These are phyloP conservation scores for Lipomyces japonicus DNA, from an alignment of 805 yeast species.

Conservation along the genomic window DNA sequence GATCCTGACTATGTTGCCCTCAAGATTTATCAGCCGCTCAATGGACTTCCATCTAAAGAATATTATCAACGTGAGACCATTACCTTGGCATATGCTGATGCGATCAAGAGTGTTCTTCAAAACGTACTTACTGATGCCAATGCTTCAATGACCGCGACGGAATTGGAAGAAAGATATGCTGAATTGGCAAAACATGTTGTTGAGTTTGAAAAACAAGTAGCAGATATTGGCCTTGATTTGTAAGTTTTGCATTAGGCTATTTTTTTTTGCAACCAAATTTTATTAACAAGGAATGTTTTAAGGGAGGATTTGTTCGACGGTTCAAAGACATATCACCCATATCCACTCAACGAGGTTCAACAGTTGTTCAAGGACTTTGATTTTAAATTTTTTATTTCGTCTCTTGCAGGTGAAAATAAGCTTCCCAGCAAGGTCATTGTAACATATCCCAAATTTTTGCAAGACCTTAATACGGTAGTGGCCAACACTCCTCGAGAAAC, in stretches of 20 bases:
- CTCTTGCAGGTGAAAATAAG: conserved; percentile 14
- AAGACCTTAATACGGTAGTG: conserved; percentile 17
- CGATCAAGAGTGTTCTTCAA: conserved; percentile 21
- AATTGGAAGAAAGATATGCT: conserved; percentile 16
- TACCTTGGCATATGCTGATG: conserved; percentile 12
- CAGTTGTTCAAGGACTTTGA: conserved; percentile 17
- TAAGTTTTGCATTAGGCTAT: conserved; percentile 1
- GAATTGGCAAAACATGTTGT: conserved; percentile 23
- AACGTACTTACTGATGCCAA: conserved; percentile 21
- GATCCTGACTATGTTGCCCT: conserved; percentile 23
- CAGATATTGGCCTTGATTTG: conserved; percentile 22
- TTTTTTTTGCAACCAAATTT: background rate
- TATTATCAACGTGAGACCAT: conserved; percentile 17
- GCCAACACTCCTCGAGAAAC: conserved; percentile 24
- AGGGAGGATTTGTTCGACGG: conserved; percentile 27
- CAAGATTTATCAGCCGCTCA: conserved; percentile 20
- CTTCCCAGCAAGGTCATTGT: conserved; percentile 19
- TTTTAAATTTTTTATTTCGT: conserved; percentile 10
- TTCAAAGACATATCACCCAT: conserved; percentile 24
- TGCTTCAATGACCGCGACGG: conserved; percentile 7
- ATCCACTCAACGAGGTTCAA: conserved; percentile 18
- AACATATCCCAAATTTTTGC: conserved; percentile 24
- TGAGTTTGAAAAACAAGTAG: conserved; percentile 19
- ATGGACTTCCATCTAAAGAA: conserved; percentile 29
- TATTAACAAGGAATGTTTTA: background rate